These are phyloP conservation scores for Climacium dendroides DNA, from an alignment of 225 moss, liverwort and hornwort species.

Conservation along the genomic window DNA sequence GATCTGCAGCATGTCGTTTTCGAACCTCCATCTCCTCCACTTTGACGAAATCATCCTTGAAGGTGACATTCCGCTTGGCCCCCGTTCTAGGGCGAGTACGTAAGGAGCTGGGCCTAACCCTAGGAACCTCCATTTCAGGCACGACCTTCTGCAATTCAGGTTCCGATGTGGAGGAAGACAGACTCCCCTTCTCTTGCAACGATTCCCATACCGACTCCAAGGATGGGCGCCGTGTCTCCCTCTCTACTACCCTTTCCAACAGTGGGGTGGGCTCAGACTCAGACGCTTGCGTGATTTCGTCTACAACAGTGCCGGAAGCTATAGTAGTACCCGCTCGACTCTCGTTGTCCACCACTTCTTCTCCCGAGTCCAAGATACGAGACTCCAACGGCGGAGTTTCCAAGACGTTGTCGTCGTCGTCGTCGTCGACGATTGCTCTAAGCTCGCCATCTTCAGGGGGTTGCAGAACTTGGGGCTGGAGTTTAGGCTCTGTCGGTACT, in stretches of 20 bases:
- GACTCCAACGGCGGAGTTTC: background rate
- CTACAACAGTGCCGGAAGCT: background rate
- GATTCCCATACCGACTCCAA: conserved; percentile 29
- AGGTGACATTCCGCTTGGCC: conserved; percentile 40
- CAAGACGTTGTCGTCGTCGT: background rate
- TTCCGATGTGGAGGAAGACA: background rate
- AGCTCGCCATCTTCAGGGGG: background rate
- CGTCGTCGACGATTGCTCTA: background rate
- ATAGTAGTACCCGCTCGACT: background rate
- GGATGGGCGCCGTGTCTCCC: background rate
- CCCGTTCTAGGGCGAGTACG: conserved; percentile 37
- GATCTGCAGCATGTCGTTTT: background rate
- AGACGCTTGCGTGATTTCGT: background rate
- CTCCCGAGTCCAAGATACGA: background rate
- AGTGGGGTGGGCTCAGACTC: background rate
- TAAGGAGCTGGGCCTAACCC: conserved; percentile 26
- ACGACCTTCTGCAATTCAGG: background rate
- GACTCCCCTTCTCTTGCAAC: background rate
- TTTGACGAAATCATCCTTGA: conserved; percentile 31
- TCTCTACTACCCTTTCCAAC: background rate
- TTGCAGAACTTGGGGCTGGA: background rate
- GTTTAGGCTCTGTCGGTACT: background rate
- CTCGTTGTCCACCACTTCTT: background rate
- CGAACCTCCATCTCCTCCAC: background rate
- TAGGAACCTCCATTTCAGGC: conserved; percentile 12